phyloP scores from a whole-genome alignment of 2,329 filamentous ascomycete genomes.

The Colletotrichum sp. region DNA sequence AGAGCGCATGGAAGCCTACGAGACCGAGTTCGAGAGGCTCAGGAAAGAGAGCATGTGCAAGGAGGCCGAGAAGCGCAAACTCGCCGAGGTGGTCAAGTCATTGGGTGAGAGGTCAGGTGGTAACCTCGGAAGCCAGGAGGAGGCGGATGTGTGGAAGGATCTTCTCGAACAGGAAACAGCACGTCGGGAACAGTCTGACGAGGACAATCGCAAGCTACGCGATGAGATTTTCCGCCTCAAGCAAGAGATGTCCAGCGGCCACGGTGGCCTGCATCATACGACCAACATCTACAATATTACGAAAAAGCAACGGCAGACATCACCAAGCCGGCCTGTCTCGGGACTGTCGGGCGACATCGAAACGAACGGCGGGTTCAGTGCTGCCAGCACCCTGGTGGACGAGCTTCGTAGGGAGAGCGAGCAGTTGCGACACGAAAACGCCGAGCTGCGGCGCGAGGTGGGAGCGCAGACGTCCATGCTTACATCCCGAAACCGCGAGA shows the following conservation, averaged over 20 bases:
- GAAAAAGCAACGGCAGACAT: conserved; percentile 56
- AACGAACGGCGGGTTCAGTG: conserved; percentile 57
- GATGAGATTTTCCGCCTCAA: conserved; percentile 82
- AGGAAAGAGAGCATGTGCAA: conserved; percentile 77
- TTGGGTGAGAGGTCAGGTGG: conserved; percentile 56
- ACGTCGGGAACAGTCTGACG: conserved; percentile 86
- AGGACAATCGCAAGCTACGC: conserved; percentile 82
- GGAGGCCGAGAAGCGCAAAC: conserved; percentile 84
- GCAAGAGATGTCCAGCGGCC: conserved; percentile 53
- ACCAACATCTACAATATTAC: conserved; percentile 72
- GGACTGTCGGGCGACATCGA: conserved; percentile 56
- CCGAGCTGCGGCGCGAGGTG: conserved; percentile 88
- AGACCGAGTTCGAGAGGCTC: conserved; percentile 83
- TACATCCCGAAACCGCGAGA: conserved; percentile 92
- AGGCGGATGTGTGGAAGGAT: conserved; percentile 92
- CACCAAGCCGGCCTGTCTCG: conserved; percentile 56
- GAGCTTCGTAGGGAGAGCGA: conserved; percentile 74
- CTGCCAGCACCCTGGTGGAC: conserved; percentile 74
- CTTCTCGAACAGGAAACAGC: conserved; percentile 91
- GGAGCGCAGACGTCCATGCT: conserved; percentile 97
- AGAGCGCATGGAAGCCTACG: conserved; percentile 84
- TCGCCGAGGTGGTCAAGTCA: conserved; percentile 77
- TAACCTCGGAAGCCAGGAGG: conserved; percentile 60
- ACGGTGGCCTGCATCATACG: conserved; percentile 56
- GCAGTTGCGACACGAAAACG: conserved; percentile 88